These are phyloP conservation scores for Acacia acuminata DNA, from an alignment of 306 rosid genomes.

Conservation along the genomic window DNA sequence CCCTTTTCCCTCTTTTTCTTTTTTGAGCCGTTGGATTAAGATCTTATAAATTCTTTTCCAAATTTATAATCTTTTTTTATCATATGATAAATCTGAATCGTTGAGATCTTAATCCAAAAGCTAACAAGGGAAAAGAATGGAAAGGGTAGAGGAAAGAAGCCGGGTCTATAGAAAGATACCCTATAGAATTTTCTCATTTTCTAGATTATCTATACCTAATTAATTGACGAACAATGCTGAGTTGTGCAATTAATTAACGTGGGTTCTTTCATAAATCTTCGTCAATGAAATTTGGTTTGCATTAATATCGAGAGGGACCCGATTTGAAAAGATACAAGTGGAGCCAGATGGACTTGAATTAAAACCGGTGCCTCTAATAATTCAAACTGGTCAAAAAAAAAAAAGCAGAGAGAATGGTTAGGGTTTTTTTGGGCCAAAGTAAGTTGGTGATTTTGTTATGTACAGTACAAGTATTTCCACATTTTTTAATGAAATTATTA, in stretches of 20 bases:
- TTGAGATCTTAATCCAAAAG: too few relatives aligned
- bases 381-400: background rate
- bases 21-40: too few relatives aligned
- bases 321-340: background rate
- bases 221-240: background rate
- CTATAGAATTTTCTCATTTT: background rate
- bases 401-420: too few relatives aligned
- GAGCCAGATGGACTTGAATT: background rate
- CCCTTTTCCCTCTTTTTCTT: too few relatives aligned
- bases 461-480: too few relatives aligned
- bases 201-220: background rate
- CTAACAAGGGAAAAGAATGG: too few relatives aligned
- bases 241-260: background rate
- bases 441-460: background rate
- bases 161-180: too few relatives aligned
- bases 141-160: too few relatives aligned
- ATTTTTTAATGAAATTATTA: too few relatives aligned
- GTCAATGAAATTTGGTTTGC: background rate
- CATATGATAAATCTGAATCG: too few relatives aligned
- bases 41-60: too few relatives aligned
- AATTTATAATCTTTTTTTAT: too few relatives aligned
- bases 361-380: background rate
- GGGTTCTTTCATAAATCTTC: background rate
- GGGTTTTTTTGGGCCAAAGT: background rate
- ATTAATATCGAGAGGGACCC: background rate